phyloP scores from a whole-genome alignment of 129 eudicot species.

The Tagetes erecta region DNA sequence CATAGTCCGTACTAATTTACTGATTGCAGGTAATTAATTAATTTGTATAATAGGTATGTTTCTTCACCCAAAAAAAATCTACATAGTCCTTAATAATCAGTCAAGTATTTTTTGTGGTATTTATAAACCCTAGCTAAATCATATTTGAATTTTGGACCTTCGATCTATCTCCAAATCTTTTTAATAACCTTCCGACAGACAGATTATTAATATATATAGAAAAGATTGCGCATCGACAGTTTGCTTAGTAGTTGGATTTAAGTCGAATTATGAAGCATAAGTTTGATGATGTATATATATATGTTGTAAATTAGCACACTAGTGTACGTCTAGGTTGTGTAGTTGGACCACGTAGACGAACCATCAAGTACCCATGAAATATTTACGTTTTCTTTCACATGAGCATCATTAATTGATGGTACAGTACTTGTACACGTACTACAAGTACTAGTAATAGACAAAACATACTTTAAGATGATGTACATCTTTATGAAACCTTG shows the following conservation, averaged over 20 bases:
- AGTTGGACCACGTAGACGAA: conserved; percentile 3
- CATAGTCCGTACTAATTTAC: no score
- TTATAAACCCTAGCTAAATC: neutral
- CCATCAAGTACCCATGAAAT: conserved; percentile 16
- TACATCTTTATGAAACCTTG: conserved; percentile 14
- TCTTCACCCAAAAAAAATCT: no score
- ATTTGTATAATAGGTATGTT: no score
- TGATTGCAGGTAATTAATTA: no score
- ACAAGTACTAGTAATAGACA: conserved; percentile 36
- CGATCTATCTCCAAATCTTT: neutral
- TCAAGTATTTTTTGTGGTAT: no score
- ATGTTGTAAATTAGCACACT: neutral
- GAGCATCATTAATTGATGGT: conserved; percentile 33
- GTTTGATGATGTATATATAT: neutral
- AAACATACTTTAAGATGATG: conserved; percentile 32
- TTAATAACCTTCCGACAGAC: no score
- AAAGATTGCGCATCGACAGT: neutral
- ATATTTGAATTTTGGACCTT: neutral
- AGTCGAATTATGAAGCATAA: neutral
- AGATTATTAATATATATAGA: neutral
- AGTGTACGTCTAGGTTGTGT: neutral
- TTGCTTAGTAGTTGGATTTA: neutral
- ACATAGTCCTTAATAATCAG: no score
- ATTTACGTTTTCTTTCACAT: conserved; percentile 23
- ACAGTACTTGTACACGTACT: conserved; percentile 31